Evolutionary conservation across 371 early-diverging fungal genomes (phyloP), one percentile per base, ranked within the genome.

Genomic region (Mortierella sp.): DNA sequence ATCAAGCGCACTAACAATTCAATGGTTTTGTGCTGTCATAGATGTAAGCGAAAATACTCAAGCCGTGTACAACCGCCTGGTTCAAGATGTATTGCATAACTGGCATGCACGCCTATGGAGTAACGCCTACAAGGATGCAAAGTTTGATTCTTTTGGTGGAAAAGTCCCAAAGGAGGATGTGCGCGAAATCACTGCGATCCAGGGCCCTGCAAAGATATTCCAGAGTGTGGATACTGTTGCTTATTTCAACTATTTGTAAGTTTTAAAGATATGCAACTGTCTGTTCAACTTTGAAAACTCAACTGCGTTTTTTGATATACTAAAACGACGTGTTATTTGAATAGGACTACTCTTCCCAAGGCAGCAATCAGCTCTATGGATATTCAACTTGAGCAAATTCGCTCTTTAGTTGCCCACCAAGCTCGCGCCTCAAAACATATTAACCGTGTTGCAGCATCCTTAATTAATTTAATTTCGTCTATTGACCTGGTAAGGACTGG

Each of bases 211-310:
- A 19, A 85, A 83, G 64, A 53, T 92, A 40, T 90, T 87, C 70
- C 87, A 92, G 71, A 88, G 88, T 47, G 89, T 90, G 22, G 87
- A 88, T 61, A 87, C 89, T 11, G 61, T 86, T 58, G 81, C 84
- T 1, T 91, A 90, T 69, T 87, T 91, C 45, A 89, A 89, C 58
- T 87, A 87, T 38, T 58, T 89, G 86, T 87, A 86, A 85, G 87
- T 71, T n/a, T 33, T 36, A 3, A 36, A 36, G 36, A 5, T 36
- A 3, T 24, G 13, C 28, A 40, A 6, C 8, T 59, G 3, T 10
- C 16, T 32, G 21, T 10, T 63, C 33, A 21, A 10, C 57, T 50
- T 47, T 2, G 28, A 28, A 28, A 28, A 5, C 50, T 16, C 50
- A n/a, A n/a, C 53, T 52, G 22, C 55, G 9, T 76, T 85, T 50